A percentile compares a stretch with the other conserved stretches of the same genome.
phyloP scores from a whole-genome alignment of 805 yeast genomes.

The Yamadazyma endophytica region DNA sequence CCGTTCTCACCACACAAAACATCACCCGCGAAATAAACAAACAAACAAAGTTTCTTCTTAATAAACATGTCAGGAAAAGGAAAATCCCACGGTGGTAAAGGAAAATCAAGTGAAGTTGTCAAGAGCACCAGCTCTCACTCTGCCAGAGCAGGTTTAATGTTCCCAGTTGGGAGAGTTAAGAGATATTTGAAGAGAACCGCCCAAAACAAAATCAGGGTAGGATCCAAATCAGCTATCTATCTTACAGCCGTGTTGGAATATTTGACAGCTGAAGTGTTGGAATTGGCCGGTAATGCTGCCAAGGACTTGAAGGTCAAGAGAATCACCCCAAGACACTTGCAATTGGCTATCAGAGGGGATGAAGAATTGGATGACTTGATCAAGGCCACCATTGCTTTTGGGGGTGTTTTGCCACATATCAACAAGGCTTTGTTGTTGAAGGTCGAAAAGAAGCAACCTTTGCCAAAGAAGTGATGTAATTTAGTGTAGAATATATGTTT shows the following conservation, averaged over 20 bases:
- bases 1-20: no score
- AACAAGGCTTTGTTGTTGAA: slow-evolving; percentile 76
- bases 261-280: slow-evolving; percentile 94
- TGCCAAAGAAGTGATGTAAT: slow-evolving; percentile 8
- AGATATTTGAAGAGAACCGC: slow-evolving; percentile 91
- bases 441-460: slow-evolving; percentile 61
- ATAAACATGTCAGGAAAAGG: slow-evolving; percentile 72
- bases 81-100: slow-evolving; percentile 95
- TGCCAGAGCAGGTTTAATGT: slow-evolving; percentile 91
- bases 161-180: slow-evolving; percentile 99
- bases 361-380: slow-evolving; percentile 93
- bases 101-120: slow-evolving; percentile 74
- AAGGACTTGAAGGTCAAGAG: slow-evolving; percentile 93
- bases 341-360: slow-evolving; percentile 96
- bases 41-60: slow-evolving; percentile 4
- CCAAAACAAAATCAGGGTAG: slow-evolving; percentile 77
- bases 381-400: slow-evolving; percentile 93
- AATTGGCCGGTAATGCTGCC: slow-evolving; percentile 98
- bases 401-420: slow-evolving; percentile 97
- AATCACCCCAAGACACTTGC: slow-evolving; percentile 96
- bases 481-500: background rate
- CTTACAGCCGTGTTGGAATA: slow-evolving; percentile 94
- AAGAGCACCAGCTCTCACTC: slow-evolving; percentile 82
- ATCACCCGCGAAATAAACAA: slow-evolving; percentile 7
- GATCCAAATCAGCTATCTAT: slow-evolving; percentile 86